These are phyloP conservation scores for Botryotinia globosa DNA, from an alignment of 2,329 filamentous ascomycete species.

Conservation along the genomic window DNA sequence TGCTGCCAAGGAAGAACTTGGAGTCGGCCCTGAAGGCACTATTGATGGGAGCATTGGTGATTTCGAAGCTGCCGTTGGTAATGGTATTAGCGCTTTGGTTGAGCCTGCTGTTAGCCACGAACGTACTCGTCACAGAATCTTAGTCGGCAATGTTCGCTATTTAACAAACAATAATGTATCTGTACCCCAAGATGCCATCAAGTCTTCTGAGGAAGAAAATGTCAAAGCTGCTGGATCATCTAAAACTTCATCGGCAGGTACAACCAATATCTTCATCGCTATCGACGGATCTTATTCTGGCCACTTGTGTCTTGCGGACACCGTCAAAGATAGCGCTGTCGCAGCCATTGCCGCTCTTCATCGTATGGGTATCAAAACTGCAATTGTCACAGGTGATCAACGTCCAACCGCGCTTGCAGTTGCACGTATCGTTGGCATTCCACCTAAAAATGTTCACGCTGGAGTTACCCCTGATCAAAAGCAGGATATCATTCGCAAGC, in stretches of 20 bases:
- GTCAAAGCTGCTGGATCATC: slow-evolving; percentile 41
- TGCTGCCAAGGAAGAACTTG: slow-evolving; percentile 73
- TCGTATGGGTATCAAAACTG: slow-evolving; percentile 79
- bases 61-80: slow-evolving; percentile 79
- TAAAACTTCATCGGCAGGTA: slow-evolving; percentile 55
- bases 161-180: slow-evolving; percentile 67
- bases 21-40: slow-evolving; percentile 65
- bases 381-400: slow-evolving; percentile 93
- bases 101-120: slow-evolving; percentile 70
- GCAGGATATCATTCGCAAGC: slow-evolving; percentile 73
- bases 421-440: slow-evolving; percentile 77
- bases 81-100: slow-evolving; percentile 78
- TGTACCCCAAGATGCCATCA: slow-evolving; percentile 61
- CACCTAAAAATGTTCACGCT: slow-evolving; percentile 71
- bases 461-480: slow-evolving; percentile 92
- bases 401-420: slow-evolving; percentile 79
- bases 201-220: slow-evolving; percentile 60
- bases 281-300: slow-evolving; percentile 81
- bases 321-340: slow-evolving; percentile 81
- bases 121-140: slow-evolving; percentile 69
- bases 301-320: slow-evolving; percentile 80
- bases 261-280: slow-evolving; percentile 87
- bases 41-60: slow-evolving; percentile 83
- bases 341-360: slow-evolving; percentile 79
- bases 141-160: slow-evolving; percentile 79